phyloP scores from a whole-genome alignment of 2,329 filamentous ascomycete species.

The Fusarium virguliforme region DNA sequence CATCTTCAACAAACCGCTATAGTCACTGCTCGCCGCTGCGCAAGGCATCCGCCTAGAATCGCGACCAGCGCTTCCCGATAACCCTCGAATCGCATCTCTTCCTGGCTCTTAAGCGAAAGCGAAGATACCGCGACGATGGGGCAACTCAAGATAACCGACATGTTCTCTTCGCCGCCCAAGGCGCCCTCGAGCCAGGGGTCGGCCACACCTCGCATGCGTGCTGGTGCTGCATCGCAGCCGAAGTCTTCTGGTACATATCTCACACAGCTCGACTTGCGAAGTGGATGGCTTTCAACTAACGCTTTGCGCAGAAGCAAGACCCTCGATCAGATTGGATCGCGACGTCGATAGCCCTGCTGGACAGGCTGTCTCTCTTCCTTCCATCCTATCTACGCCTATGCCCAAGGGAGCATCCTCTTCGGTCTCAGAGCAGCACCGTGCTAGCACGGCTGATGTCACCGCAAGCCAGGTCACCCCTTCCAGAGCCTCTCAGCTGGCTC shows the following conservation, averaged over 20 bases:
- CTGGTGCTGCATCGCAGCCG: not conserved
- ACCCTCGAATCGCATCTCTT: not conserved
- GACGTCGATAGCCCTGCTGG: not conserved
- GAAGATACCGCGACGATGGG: conserved; percentile 22
- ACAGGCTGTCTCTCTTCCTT: not conserved
- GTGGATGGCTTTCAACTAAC: not conserved
- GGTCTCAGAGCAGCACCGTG: not conserved
- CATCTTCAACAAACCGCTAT: not conserved
- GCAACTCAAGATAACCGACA: conserved; percentile 38
- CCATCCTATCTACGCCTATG: conserved; percentile 17
- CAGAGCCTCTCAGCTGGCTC: conserved; percentile 5
- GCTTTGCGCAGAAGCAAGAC: not conserved
- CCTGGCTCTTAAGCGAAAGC: not conserved
- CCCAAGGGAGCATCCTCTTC: conserved; percentile 15
- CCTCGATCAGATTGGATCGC: not conserved
- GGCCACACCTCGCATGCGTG: not conserved
- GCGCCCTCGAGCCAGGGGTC: not conserved
- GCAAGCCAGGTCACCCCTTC: conserved; percentile 16
- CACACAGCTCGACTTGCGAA: not conserved
- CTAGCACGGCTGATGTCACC: not conserved
- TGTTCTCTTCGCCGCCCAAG: conserved; percentile 26
- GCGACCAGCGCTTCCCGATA: not conserved
- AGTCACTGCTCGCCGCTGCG: not conserved
- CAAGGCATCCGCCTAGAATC: not conserved
- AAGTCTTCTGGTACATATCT: not conserved